Evolutionary conservation across 768 basidiomycete genomes (phyloP).

Genomic region (Russula emetica): DNA sequence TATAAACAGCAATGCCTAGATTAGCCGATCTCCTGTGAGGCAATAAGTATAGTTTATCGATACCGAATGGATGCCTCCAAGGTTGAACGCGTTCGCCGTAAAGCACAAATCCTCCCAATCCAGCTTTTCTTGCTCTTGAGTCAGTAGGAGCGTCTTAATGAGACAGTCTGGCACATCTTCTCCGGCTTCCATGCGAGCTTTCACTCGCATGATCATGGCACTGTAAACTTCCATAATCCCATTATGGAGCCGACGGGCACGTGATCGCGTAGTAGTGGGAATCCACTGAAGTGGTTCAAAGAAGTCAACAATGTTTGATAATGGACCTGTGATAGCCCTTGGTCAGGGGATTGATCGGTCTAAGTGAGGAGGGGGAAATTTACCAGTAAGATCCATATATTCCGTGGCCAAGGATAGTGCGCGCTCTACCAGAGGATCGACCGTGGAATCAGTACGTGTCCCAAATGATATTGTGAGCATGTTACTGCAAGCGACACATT

Average conservation of each 20-base stretch:
- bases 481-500: conserved; percentile 35
- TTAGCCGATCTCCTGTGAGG: conserved; percentile 7
- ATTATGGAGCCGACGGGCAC: conserved; percentile 40
- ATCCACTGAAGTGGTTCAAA: conserved; percentile 41
- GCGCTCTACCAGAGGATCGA: conserved; percentile 38
- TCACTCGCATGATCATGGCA: conserved; percentile 34
- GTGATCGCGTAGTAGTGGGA: conserved; percentile 38
- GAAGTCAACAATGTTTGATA: conserved; percentile 46
- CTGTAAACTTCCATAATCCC: conserved; percentile 35
- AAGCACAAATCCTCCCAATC: conserved; percentile 37
- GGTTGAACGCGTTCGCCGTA: conserved; percentile 36
- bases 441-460: conserved; percentile 39
- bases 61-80: conserved; percentile 38
- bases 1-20: conserved; percentile 28
- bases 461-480: conserved; percentile 46
- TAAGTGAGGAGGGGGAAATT: background rate
- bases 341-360: background rate
- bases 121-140: conserved; percentile 33
- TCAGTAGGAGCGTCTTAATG: conserved; percentile 34
- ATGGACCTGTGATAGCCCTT: conserved; percentile 34
- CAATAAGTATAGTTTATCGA: background rate
- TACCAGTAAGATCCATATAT: conserved; percentile 40
- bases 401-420: conserved; percentile 41
- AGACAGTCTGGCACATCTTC: conserved; percentile 38
- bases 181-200: conserved; percentile 33